Evolutionary conservation across 495 filamentous ascomycete genomes (phyloP), one percentile per base, ranked within the genome.

Genomic region (Podospora pseudopauciseta): DNA sequence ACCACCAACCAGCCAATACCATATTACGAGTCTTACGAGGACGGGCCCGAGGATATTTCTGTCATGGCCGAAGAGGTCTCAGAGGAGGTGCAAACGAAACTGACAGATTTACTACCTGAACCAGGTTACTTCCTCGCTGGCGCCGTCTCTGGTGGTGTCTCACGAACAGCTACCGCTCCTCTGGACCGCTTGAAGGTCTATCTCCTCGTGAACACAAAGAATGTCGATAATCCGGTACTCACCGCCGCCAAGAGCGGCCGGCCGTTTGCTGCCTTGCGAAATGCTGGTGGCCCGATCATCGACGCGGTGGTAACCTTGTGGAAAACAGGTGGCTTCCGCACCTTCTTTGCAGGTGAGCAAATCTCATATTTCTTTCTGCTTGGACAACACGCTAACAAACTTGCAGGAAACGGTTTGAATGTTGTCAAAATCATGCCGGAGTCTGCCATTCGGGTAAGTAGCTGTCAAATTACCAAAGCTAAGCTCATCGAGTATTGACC

Each of bases 371-470:
- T 58, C 5, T 55, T 32, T 6, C 15, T 18, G 23, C 7, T 32
- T 32, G 30, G 30, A 1, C 13, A 32, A 20, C 18, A 55, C 27
- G 15, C 67, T 67, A 39, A 65, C 28, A 32, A 61, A 13, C 5
- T n/a, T 49, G 54, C 44, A 97, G 95, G 95, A 32, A 99, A 99
- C 75, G 95, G 95, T 7, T 84, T 99, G 67, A 99, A 99, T 74
- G 94, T 98, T 11, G 74, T 97, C 71, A 99, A 99, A 79, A 93
- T 99, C 61, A 94, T 98, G 90, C 95, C 95, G 6, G 95, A 99
- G 78, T 97, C 94, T 5, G 95, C 95, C 44, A 97, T 99, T 72
- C 95, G 80, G 71, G 81, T 84, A 78, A 61, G 69, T 66, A 65
- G 32, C 55, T 5, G 71, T 63, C 44, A 60, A 55, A 20, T 54